These are phyloP conservation scores for Wickerhamiella sergipiensis DNA, from an alignment of 805 yeast genomes.

Conservation along the genomic window DNA sequence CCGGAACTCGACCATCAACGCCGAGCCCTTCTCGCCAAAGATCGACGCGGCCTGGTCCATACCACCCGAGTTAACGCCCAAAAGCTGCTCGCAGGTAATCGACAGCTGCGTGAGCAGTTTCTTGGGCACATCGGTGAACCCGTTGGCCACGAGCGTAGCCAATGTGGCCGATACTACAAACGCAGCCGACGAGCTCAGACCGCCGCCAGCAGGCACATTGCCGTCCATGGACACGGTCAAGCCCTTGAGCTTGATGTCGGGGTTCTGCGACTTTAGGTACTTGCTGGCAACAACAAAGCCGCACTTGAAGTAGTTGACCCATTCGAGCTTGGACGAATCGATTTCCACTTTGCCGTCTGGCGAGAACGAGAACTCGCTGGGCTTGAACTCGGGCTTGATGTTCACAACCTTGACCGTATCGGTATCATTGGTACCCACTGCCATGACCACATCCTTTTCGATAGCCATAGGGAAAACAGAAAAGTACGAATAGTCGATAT, in stretches of 20 bases:
- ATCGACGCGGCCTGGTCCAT: conserved; percentile 67
- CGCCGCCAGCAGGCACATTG: conserved; percentile 59
- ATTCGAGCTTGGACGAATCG: conserved; percentile 36
- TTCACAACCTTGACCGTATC: conserved; percentile 26
- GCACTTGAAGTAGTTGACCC: conserved; percentile 62
- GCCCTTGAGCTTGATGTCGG: conserved; percentile 28
- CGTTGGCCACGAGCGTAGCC: conserved; percentile 41
- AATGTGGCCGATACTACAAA: conserved; percentile 52
- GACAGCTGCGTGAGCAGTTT: conserved; percentile 44
- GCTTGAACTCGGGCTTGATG: conserved; percentile 20
- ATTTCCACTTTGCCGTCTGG: conserved; percentile 26
- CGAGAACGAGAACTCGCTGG: conserved; percentile 9
- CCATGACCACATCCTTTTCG: conserved; percentile 46
- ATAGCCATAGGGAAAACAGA: conserved; percentile 65
- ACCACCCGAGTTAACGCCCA: conserved; percentile 69
- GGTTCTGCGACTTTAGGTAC: conserved; percentile 27
- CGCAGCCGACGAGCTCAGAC: conserved; percentile 60
- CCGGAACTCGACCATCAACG: conserved; percentile 44
- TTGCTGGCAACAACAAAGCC: conserved; percentile 47
- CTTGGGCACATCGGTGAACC: conserved; percentile 32
- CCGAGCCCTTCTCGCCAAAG: conserved; percentile 45
- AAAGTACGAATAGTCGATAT: conserved; percentile 54
- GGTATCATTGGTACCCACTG: conserved; percentile 18
- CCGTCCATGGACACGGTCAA: conserved; percentile 45
- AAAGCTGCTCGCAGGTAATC: conserved; percentile 52